A percentile compares a stretch with the other conserved stretches of the same genome.
Conservation (phyloP, 1,284 basidiomycete genomes). For the Trichosporon sp. region DNA sequence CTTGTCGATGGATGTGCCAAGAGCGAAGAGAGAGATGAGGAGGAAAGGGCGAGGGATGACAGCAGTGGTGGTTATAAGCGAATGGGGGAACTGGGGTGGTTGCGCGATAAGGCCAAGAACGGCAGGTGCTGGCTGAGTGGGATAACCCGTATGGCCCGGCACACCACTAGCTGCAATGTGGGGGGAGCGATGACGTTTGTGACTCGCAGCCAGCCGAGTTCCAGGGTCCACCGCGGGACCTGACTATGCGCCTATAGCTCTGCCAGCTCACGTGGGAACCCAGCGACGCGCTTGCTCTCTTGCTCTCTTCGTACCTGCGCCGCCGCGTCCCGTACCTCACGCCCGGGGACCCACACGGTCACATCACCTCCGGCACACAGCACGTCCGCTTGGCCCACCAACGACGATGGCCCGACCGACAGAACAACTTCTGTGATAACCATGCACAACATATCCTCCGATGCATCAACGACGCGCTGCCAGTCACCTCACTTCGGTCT, state of each 20-base stretch:
- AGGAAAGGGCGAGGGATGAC: conserved; percentile 1
- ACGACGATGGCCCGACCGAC: not conserved
- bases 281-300: not conserved
- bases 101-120: conserved; percentile 5
- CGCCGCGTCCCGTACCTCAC: conserved; percentile 5
- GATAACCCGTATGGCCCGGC: not conserved
- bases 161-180: conserved; percentile 5
- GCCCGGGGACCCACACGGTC: conserved; percentile 18
- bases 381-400: not conserved
- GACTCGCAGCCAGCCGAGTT: not conserved
- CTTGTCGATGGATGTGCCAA: conserved; percentile 12
- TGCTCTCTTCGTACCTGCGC: not conserved
- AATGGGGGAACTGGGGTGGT: conserved; percentile 9
- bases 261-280: not conserved
- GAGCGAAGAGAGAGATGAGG: conserved; percentile 15
- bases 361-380: not conserved
- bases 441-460: not conserved
- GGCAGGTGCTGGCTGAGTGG: not conserved
- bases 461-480: not conserved
- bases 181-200: conserved; percentile 19
- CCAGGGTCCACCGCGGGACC: not conserved
- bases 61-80: conserved; percentile 11
- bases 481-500: not conserved
- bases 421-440: not conserved
- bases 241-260: not conserved